These are phyloP conservation scores for Aquilaria malaccensis DNA, from an alignment of 345 rosid species.

Conservation along the genomic window DNA sequence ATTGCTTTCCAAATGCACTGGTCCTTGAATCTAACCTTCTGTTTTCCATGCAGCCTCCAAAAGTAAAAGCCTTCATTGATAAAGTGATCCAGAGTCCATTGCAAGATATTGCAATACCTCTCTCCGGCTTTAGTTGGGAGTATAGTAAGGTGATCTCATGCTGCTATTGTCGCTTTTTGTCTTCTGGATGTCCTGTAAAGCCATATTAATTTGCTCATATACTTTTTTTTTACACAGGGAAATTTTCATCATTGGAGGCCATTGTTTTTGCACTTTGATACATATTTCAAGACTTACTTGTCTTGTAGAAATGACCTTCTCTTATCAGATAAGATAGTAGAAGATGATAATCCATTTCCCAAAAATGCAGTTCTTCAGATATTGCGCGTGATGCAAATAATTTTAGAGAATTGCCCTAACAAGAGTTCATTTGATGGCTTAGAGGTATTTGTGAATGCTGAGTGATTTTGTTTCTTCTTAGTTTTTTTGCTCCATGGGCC, in stretches of 20 bases:
- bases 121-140: conserved; percentile 92
- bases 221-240: conserved; percentile 50
- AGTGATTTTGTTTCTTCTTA: too few species aligned
- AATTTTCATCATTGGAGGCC: conserved; percentile 98
- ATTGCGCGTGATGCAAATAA: conserved; percentile 79
- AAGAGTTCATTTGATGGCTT: conserved; percentile 88
- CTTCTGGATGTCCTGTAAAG: background rate
- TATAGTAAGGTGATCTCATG: conserved; percentile 57
- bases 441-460: conserved; percentile 45
- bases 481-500: too few species aligned
- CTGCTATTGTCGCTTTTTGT: background rate
- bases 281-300: conserved; percentile 79
- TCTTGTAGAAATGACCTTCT: conserved; percentile 75
- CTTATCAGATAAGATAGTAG: conserved; percentile 64
- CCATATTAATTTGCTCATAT: conserved; percentile 13
- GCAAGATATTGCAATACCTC: conserved; percentile 95
- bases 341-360: conserved; percentile 67
- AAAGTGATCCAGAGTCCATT: conserved; percentile 96
- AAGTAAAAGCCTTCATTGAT: conserved; percentile 80
- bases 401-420: conserved; percentile 87
- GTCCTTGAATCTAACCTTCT: conserved; percentile 9
- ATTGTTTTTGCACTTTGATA: conserved; percentile 83
- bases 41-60: conserved; percentile 60
- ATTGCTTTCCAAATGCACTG: background rate
- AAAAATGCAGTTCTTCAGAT: conserved; percentile 82